Evolutionary conservation across 2,329 filamentous ascomycete genomes (phyloP), one percentile per base, ranked within the genome.

Genomic region (Neurospora sp.): DNA sequence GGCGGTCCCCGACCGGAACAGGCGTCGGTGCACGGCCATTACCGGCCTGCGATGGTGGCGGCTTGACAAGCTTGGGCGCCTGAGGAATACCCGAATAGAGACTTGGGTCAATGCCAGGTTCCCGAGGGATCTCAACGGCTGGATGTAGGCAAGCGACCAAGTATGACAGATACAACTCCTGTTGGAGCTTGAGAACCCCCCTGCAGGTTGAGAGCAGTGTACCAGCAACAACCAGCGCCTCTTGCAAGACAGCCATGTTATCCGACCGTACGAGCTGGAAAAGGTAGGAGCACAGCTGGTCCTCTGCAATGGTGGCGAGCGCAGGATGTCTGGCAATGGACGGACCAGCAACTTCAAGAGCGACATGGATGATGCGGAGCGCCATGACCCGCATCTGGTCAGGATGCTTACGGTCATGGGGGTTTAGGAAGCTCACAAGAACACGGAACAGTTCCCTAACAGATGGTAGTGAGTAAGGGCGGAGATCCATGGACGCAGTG

Each of bases 371-470:
- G 73, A 99, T 98, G 62, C 96, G 89, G 74, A 99, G 82, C 19
- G 96, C 96, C 94, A 99, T 99, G 52, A 99, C 93, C 75, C 95
- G 89, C 91, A 98, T 96, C 1, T 92, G 91, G 77, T 99, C 96
- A 2, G 93, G 96, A 79, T 97, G 92, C 75, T 95, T 92, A 68
- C 89, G 90, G 79, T 98, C 95, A 77, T 97, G 92, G 1, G 96
- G 96, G 77, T 99, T 93, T 36, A 99, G 82, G 17, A 99, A 89
- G 78, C 97, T 95, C 65, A 98, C 95, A 36, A 99, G 83, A 57
- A 98, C 96, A 68, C 96, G 86, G 78, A 99, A 97, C 0, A 99
- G 86, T 78, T 99, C 96, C 74, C 94, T 86, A 74, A 99, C 97
- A 2, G 95, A 97, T 1, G 95, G 93, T 38, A 99, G 82, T 15